These are phyloP conservation scores for Aspergillus fijiensis DNA, from an alignment of 2,329 filamentous ascomycete species.

Conservation along the genomic window DNA sequence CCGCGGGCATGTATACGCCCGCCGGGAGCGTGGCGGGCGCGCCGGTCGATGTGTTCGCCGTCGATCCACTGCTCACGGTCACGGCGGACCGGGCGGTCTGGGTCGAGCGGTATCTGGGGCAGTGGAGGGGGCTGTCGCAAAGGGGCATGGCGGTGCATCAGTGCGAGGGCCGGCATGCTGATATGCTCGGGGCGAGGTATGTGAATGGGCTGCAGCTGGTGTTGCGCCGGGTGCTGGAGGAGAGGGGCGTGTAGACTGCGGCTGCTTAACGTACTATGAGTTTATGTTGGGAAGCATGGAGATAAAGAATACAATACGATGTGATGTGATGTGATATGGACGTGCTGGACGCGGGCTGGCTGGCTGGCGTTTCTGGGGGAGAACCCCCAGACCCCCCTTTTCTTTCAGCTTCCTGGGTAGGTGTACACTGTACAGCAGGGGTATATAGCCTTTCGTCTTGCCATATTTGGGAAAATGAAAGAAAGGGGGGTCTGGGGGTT, in stretches of 20 bases:
- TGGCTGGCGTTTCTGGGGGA: no score
- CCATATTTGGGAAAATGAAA: no score
- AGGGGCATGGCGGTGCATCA: constrained; percentile 5
- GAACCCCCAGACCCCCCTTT: no score
- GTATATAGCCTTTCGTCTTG: no score
- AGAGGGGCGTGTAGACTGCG: neutral
- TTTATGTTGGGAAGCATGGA: no score
- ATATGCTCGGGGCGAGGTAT: constrained; percentile 9
- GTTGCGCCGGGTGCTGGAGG: neutral
- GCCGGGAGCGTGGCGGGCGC: neutral
- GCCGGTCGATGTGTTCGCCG: constrained; percentile 11
- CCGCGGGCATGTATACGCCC: constrained; percentile 3
- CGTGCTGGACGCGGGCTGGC: no score
- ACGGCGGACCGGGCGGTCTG: constrained; percentile 5
- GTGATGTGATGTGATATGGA: no score
- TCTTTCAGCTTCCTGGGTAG: no score
- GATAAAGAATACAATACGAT: no score
- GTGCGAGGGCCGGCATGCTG: constrained; percentile 4
- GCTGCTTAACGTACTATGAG: no score
- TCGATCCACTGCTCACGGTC: constrained; percentile 7
- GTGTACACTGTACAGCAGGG: no score
- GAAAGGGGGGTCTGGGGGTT: no score
- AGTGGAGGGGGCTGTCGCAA: constrained; percentile 8
- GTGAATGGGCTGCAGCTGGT: constrained; percentile 2
- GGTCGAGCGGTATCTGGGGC: constrained; percentile 4